Base-by-base conservation (phyloP, 2,329 filamentous ascomycete genomes). In the Akanthomyces dipterigenus region DNA sequence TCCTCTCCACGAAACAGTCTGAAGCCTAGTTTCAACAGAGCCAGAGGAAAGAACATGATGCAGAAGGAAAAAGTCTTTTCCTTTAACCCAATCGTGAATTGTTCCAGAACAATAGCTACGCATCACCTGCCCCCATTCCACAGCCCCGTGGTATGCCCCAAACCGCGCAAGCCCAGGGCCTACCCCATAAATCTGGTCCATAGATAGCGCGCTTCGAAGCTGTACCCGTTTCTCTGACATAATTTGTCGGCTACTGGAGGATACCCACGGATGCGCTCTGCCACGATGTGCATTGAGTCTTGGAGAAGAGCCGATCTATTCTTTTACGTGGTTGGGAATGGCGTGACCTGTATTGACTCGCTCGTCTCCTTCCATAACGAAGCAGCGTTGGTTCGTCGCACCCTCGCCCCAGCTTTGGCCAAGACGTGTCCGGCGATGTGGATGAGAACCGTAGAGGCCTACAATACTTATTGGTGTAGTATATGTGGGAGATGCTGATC, bases 241-340 rank as follows among this genome's bases (percentile, higher is more conserved):
- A 60, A 60, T 54, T 16, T 5, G 57, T 38, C 60, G 60, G 60
- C 45, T 61, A 56, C 60, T 26, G 3, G 46, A 61, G 60, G 60
- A 56, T 61, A 61, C 51, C 51, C 45, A 61, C 60, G 60, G 57
- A 28, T 45, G 9, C 31, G n/a, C 22, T 20, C n/a, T 36, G 5
- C 22, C 7, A 26, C 20, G n/a, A 57, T 20, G 43, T 26, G 22
- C 16, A 57, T 20, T 49, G 31, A 31, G n/a, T 49, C 18, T 16
- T 24, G 12, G 48, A 38, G 7, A 49, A 26, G 16, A 40, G 9
- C n/a, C 18, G 8, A 20, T 48, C 11, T 18, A 6, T 4, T n/a
- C 6, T 55, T n/a, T 28, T 18, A 24, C 38, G 26, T 42, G 5
- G 6, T 31, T 45, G 5, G 22, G 11, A n/a, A 45, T 34, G 40